Evolutionary conservation across 2,329 filamentous ascomycete species (phyloP).

Genomic region (Blastomyces percursus): DNA sequence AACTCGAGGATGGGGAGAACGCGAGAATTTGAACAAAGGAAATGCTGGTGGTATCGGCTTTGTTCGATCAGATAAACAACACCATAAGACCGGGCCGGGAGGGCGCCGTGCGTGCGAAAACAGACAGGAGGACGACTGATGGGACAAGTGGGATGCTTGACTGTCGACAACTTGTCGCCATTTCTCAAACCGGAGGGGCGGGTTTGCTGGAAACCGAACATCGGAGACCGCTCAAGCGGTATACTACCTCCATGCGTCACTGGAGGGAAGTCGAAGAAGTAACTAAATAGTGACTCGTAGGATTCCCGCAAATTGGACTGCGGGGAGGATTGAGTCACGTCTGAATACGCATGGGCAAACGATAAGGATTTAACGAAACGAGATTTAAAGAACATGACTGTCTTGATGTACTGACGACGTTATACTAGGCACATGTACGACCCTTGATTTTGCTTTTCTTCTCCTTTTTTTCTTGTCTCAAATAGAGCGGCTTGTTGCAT

Average conservation of each 20-base stretch:
- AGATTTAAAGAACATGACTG: background rate
- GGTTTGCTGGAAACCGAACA: background rate
- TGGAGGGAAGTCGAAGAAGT: background rate
- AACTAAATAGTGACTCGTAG: background rate
- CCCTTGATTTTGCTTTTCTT: background rate
- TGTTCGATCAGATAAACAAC: background rate
- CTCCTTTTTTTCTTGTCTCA: background rate
- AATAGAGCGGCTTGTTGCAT: background rate
- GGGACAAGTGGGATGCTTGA: background rate
- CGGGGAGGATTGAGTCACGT: background rate
- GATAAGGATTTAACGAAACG: background rate
- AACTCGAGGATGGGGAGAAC: background rate
- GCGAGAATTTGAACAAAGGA: background rate
- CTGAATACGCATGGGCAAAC: background rate
- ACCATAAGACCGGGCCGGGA: too few species aligned
- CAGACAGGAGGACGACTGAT: background rate
- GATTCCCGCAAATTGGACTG: background rate
- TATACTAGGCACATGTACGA: background rate
- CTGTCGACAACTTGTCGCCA: constrained; percentile 22
- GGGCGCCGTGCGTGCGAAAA: background rate
- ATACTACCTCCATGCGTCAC: background rate
- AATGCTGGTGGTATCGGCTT: background rate
- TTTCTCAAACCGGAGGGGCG: constrained; percentile 8
- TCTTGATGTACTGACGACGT: background rate
- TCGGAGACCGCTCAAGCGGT: background rate